These are phyloP conservation scores for Tuber umbilicatum DNA, from an alignment of 495 filamentous ascomycete genomes.

Conservation along the genomic window DNA sequence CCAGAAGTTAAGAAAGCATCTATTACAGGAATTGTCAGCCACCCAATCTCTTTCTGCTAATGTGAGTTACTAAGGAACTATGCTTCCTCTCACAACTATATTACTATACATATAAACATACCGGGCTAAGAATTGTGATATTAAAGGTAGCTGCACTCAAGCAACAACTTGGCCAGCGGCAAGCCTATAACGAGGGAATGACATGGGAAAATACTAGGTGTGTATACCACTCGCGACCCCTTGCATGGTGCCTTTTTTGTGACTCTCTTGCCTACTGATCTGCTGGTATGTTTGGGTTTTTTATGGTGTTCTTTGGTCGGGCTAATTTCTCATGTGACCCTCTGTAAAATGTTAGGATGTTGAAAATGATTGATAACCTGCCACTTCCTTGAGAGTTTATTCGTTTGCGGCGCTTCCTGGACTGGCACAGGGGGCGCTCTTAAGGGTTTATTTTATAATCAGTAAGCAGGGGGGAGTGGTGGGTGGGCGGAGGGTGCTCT, in stretches of 20 bases:
- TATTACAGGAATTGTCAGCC: constrained; percentile 39
- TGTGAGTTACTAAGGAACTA: constrained; percentile 35
- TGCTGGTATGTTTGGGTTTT: constrained; percentile 34
- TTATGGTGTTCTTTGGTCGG: constrained; percentile 29
- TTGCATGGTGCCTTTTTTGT: constrained; percentile 32
- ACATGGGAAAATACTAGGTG: constrained; percentile 35
- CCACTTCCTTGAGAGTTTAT: no score
- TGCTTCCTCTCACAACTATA: constrained; percentile 5
- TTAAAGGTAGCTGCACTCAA: constrained; percentile 29
- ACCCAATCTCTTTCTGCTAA: constrained; percentile 32
- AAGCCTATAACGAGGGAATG: constrained; percentile 27
- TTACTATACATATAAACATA: constrained; percentile 10
- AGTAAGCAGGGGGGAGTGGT: no score
- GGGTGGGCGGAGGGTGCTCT: no score
- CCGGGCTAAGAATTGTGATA: constrained; percentile 24
- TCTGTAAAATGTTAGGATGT: constrained; percentile 24
- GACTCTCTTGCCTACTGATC: constrained; percentile 12
- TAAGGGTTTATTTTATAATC: no score
- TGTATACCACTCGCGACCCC: constrained; percentile 33
- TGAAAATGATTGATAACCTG: constrained; percentile 32
- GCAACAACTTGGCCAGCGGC: constrained; percentile 25
- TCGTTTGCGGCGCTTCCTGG: no score
- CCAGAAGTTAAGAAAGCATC: constrained; percentile 36
- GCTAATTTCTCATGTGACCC: constrained; percentile 35
- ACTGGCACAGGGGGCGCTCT: no score